phyloP scores from a whole-genome alignment of 169 alveolate genomes.

The Neospora caninum region DNA sequence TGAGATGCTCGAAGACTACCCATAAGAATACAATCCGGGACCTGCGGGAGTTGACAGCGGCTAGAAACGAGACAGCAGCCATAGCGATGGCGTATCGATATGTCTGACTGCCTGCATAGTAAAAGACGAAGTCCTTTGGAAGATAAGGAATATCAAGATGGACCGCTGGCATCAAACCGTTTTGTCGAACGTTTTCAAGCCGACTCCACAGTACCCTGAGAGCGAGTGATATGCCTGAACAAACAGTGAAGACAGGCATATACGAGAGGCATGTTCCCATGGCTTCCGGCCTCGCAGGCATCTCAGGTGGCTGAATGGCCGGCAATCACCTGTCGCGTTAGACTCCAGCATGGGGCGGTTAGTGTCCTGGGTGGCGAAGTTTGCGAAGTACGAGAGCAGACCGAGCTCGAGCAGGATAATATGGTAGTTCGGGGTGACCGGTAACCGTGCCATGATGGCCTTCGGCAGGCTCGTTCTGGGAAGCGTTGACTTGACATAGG shows the following conservation, averaged over 20 bases:
- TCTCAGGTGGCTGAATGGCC: background rate
- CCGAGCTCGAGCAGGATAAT: background rate
- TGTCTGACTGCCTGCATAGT: background rate
- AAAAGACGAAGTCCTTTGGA: background rate
- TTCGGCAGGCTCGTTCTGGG: constrained; percentile 27
- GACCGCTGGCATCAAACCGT: background rate
- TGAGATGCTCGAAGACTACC: constrained; percentile 3
- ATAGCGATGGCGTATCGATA: background rate
- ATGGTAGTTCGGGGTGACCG: constrained; percentile 27
- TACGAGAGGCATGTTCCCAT: too few relatives aligned
- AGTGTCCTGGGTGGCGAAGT: background rate
- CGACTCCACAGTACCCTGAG: background rate
- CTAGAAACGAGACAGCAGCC: background rate
- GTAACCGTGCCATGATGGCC: background rate
- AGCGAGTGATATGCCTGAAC: constrained; percentile 19
- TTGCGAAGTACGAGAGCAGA: background rate
- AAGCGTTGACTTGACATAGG: background rate
- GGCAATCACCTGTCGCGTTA: constrained; percentile 1
- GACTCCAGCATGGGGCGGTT: background rate
- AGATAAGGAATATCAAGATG: background rate
- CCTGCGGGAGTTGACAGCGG: background rate
- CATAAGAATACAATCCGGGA: background rate
- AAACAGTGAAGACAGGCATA: background rate
- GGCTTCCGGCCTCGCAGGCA: too few relatives aligned
- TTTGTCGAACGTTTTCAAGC: background rate